A percentile compares a stretch with the other conserved stretches of the same genome.
Evolutionary conservation across 139 green algal genomes (phyloP).

Genomic region (Chlamydomonas incerta): DNA sequence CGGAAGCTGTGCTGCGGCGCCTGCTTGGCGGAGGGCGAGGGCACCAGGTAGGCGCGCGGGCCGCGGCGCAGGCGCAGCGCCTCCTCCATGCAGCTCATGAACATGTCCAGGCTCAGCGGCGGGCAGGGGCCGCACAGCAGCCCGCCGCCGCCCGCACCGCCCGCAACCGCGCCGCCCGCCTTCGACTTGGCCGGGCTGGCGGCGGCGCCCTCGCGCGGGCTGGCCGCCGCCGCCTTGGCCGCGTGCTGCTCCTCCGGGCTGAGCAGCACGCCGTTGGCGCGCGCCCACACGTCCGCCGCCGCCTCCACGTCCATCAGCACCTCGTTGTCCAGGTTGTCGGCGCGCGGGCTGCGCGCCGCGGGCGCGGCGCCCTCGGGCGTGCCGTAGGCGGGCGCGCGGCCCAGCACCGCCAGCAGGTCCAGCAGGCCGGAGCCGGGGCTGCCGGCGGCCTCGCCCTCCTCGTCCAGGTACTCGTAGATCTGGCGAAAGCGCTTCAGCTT

Average conservation of each 20-base stretch:
- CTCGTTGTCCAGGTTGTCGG: constrained; percentile 72
- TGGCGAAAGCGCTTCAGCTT: constrained; percentile 80
- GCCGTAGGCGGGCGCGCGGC: not conserved
- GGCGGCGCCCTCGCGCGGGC: not conserved
- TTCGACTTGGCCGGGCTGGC: not conserved
- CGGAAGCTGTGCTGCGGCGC: constrained; percentile 67
- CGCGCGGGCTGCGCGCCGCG: constrained; percentile 17
- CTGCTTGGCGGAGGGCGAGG: constrained; percentile 67
- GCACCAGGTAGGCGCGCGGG: constrained; percentile 76
- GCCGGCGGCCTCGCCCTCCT: not conserved
- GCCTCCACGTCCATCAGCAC: constrained; percentile 46
- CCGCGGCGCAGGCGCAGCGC: constrained; percentile 54
- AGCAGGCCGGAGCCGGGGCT: constrained; percentile 25
- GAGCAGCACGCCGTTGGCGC: constrained; percentile 13
- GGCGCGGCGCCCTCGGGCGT: not conserved
- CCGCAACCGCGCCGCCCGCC: not conserved
- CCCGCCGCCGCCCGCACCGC: no score
- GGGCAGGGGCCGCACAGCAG: constrained; percentile 17
- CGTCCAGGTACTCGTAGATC: constrained; percentile 85
- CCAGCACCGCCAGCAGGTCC: constrained; percentile 63
- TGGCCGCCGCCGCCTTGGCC: not conserved
- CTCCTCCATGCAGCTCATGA: constrained; percentile 74
- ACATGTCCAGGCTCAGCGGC: constrained; percentile 46
- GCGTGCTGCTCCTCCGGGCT: constrained; percentile 16
- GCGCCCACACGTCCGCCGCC: constrained; percentile 33